Percentiles rank a stretch among this genome's conserved stretches.
Evolutionary conservation across 176 grass and related monocot species (phyloP).

Genomic region (Microstegium vimineum): DNA sequence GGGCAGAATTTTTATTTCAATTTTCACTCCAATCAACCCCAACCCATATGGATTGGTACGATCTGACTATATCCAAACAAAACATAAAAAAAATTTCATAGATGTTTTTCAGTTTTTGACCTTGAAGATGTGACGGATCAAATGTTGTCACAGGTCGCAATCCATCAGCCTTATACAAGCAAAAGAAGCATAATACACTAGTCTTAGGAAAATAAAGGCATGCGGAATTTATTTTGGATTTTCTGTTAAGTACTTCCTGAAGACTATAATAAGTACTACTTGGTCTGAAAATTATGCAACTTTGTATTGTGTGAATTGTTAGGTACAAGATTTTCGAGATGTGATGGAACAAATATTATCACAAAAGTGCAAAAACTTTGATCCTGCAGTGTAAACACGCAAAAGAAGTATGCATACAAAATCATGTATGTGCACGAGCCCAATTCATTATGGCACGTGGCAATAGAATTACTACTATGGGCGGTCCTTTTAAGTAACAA

Average conservation of each 20-base stretch:
- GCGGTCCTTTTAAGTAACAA: neutral
- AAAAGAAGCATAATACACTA: neutral
- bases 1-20: no score
- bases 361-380: neutral
- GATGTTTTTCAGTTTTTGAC: neutral
- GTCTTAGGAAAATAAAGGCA: neutral
- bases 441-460: conserved; percentile 27
- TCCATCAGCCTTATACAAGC: neutral
- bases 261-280: neutral
- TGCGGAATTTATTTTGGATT: neutral
- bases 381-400: neutral
- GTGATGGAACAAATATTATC: neutral
- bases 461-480: neutral
- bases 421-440: neutral
- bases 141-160: neutral
- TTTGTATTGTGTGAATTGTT: neutral
- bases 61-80: no score
- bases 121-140: neutral
- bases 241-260: neutral
- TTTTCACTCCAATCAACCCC: no score
- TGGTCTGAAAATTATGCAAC: neutral
- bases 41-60: no score
- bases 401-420: neutral
- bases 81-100: no score
- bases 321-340: neutral